phyloP scores from a whole-genome alignment of 352 stramenopile genomes.

The Globisporangium okanoganense region DNA sequence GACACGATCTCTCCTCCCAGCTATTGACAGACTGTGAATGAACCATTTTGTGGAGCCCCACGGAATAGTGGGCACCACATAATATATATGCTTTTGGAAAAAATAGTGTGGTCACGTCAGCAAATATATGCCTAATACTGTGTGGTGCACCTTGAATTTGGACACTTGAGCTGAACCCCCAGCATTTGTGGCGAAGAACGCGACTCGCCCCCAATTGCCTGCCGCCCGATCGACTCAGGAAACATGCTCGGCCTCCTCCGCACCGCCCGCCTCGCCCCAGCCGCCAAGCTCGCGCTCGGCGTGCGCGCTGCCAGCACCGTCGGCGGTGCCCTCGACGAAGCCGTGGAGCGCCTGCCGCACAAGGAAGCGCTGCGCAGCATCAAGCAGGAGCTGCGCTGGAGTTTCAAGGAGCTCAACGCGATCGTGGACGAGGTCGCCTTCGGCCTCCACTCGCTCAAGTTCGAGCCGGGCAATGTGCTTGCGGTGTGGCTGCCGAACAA shows the following conservation, averaged over 20 bases:
- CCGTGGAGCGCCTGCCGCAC: constrained; percentile 73
- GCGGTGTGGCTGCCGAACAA: constrained; percentile 85
- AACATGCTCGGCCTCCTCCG: constrained; percentile 66
- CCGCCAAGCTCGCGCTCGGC: constrained; percentile 23
- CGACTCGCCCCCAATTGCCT: constrained; percentile 20
- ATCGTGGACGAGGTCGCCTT: constrained; percentile 75
- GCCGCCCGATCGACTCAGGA: background rate
- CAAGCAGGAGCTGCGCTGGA: constrained; percentile 83
- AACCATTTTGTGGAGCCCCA: too few relatives aligned
- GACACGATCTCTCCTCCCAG: too few relatives aligned
- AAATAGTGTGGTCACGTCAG: background rate
- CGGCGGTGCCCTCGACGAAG: constrained; percentile 64
- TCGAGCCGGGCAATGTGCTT: constrained; percentile 69
- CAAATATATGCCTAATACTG: background rate
- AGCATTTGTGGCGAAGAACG: constrained; percentile 37
- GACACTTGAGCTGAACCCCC: background rate
- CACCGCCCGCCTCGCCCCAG: constrained; percentile 47
- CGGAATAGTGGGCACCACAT: too few relatives aligned
- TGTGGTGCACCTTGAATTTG: background rate
- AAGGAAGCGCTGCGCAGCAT: constrained; percentile 84
- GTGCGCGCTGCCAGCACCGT: constrained; percentile 58
- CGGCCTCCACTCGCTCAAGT: constrained; percentile 70
- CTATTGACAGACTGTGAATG: too few relatives aligned
- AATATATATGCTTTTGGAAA: background rate
- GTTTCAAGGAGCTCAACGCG: constrained; percentile 78